Evolutionary conservation across 1,284 basidiomycete genomes (phyloP).

Genomic region (Pholiota adiposa): DNA sequence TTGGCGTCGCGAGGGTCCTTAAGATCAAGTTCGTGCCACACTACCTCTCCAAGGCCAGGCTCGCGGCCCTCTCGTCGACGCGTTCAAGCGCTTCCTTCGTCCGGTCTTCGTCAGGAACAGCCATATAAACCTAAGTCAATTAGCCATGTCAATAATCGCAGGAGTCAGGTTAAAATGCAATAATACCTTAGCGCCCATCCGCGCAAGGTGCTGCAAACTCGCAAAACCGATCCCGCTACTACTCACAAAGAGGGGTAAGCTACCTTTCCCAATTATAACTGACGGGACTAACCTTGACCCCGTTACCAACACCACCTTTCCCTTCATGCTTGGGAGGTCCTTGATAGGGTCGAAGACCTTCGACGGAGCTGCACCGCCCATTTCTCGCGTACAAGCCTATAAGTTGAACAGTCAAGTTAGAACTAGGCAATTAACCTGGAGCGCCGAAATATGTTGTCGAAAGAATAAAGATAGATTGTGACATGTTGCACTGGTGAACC

Average conservation of each 20-base stretch:
- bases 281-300: conserved; percentile 15
- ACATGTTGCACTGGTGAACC: too few relatives aligned
- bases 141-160: neutral
- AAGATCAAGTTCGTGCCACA: conserved; percentile 20
- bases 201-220: conserved; percentile 16
- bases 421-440: neutral
- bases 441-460: neutral
- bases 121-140: conserved; percentile 19
- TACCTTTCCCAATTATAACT: too few relatives aligned
- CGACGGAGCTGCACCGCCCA: conserved; percentile 19
- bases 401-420: too few relatives aligned
- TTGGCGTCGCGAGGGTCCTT: conserved; percentile 19
- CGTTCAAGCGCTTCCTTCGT: conserved; percentile 17
- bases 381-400: neutral
- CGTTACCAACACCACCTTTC: conserved; percentile 17
- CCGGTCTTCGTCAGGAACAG: conserved; percentile 16
- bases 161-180: neutral
- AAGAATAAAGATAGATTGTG: neutral
- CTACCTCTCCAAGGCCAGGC: conserved; percentile 20
- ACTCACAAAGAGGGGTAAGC: neutral
- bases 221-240: conserved; percentile 20
- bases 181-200: conserved; percentile 18
- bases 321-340: conserved; percentile 18
- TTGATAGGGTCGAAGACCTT: conserved; percentile 15
- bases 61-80: conserved; percentile 17